phyloP scores from a whole-genome alignment of 2,329 filamentous ascomycete genomes.

The Mariannaea sp. region DNA sequence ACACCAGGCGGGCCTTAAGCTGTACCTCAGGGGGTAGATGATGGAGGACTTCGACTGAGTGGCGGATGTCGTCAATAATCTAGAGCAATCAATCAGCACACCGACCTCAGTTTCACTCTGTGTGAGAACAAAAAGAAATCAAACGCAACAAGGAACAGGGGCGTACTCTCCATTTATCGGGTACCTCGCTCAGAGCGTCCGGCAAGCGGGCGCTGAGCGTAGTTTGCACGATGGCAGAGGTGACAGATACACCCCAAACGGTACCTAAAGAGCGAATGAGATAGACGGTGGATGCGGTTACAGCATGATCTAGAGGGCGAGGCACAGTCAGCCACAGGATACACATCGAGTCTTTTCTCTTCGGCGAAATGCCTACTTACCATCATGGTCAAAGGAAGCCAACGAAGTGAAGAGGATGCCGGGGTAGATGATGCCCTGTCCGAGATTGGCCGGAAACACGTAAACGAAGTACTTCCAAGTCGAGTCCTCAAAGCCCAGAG shows the following conservation, averaged over 20 bases:
- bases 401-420: slow-evolving; percentile 64
- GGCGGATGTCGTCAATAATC: slow-evolving; percentile 65
- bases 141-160: slow-evolving; percentile 30
- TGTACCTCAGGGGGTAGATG: slow-evolving; percentile 61
- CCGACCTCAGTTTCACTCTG: slow-evolving; percentile 4
- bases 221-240: slow-evolving; percentile 66
- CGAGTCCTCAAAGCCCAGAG: slow-evolving; percentile 55
- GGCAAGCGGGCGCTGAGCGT: slow-evolving; percentile 60
- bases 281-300: slow-evolving; percentile 66
- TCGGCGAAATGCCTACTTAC: slow-evolving; percentile 48
- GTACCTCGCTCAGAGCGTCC: slow-evolving; percentile 57
- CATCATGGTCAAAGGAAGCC: slow-evolving; percentile 64
- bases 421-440: slow-evolving; percentile 64
- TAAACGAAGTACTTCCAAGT: slow-evolving; percentile 61
- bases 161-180: slow-evolving; percentile 62
- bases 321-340: background rate
- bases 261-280: slow-evolving; percentile 66
- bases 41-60: slow-evolving; percentile 62
- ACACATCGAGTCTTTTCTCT: background rate
- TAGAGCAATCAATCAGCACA: slow-evolving; percentile 39
- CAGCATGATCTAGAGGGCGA: slow-evolving; percentile 58
- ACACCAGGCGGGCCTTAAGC: slow-evolving; percentile 60
- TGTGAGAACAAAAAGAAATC: background rate
- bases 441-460: slow-evolving; percentile 62
- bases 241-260: slow-evolving; percentile 67